Evolutionary conservation across 164 flowering plant genomes (phyloP).

Genomic region (Vitis amurensis): DNA sequence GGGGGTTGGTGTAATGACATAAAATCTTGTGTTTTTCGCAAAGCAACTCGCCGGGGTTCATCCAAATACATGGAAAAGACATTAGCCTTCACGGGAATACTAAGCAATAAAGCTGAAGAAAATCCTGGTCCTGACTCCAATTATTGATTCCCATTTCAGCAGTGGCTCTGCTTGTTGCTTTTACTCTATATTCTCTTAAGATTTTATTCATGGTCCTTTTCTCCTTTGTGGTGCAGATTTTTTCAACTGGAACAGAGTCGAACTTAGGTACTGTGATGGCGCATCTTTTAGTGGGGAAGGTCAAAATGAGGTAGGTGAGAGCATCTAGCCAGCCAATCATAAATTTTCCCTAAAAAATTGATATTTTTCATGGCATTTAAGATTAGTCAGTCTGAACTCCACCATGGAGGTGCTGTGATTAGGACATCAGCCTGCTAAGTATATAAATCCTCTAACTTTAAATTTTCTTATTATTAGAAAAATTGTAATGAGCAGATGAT

Average conservation of each 20-base stretch:
- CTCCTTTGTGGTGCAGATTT: conserved; percentile 57
- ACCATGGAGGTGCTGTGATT: too few species aligned
- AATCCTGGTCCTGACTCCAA: conserved; percentile 66
- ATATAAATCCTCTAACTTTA: too few species aligned
- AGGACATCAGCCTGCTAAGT: too few species aligned
- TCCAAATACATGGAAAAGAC: conserved; percentile 73
- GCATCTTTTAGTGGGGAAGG: conserved; percentile 89
- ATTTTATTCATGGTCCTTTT: too few species aligned
- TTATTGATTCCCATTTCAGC: background rate
- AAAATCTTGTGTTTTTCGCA: conserved; percentile 70
- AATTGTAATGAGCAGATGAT: too few species aligned
- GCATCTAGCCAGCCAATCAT: background rate
- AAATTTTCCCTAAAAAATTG: background rate
- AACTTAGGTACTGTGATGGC: conserved; percentile 91
- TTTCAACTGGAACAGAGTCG: conserved; percentile 94
- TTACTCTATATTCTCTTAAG: too few species aligned
- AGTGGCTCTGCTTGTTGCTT: background rate
- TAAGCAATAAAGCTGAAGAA: conserved; percentile 83
- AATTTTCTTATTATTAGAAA: too few species aligned
- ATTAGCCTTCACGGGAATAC: conserved; percentile 77
- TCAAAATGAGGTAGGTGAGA: conserved; percentile 58
- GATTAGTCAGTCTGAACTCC: background rate
- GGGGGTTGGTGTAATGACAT: conserved; percentile 90
- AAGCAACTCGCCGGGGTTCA: conserved; percentile 81
- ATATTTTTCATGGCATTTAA: background rate